Conservation (phyloP, 345 rosid genomes). For the Cardamine chenopodiifolia region DNA sequence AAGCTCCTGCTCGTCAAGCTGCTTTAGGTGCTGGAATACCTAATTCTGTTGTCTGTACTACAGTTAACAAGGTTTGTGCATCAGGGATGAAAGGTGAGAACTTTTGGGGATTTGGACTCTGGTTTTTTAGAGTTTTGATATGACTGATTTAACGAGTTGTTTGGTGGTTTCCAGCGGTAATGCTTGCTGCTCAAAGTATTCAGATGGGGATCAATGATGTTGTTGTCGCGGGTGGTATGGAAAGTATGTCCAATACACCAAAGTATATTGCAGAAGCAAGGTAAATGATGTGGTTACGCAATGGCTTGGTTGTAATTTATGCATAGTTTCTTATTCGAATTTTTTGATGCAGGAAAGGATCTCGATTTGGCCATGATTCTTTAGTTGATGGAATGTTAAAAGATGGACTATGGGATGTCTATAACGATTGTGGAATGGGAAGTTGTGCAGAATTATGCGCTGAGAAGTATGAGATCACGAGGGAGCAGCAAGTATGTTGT, state of each 20-base stretch:
- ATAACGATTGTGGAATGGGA: slow-evolving; percentile 92
- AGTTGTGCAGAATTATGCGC: slow-evolving; percentile 93
- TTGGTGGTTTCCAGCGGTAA: slow-evolving; percentile 64
- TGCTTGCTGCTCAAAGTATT: slow-evolving; percentile 94
- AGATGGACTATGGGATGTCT: slow-evolving; percentile 99
- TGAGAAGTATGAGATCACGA: slow-evolving; percentile 64
- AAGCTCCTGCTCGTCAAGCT: slow-evolving; percentile 99
- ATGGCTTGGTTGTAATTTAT: slow-evolving; percentile 1
- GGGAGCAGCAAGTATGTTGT: slow-evolving; percentile 77
- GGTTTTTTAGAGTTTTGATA: not conserved
- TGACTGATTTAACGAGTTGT: not conserved
- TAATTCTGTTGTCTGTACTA: slow-evolving; percentile 81
- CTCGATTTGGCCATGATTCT: slow-evolving; percentile 91
- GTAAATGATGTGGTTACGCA: slow-evolving; percentile 40
- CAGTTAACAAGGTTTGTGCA: slow-evolving; percentile 97
- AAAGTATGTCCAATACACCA: slow-evolving; percentile 96
- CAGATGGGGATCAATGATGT: slow-evolving; percentile 91
- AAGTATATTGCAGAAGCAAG: slow-evolving; percentile 93
- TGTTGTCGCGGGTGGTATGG: slow-evolving; percentile 99
- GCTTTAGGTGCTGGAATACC: slow-evolving; percentile 95
- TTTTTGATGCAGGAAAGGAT: slow-evolving; percentile 76
- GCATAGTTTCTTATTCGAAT: slow-evolving; percentile 31
- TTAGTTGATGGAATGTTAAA: slow-evolving; percentile 94
- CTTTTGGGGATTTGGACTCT: not conserved
- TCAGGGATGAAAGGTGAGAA: slow-evolving; percentile 95